Conservation (phyloP, 2,329 filamentous ascomycete species). For the Clarireedia monteithiana region DNA sequence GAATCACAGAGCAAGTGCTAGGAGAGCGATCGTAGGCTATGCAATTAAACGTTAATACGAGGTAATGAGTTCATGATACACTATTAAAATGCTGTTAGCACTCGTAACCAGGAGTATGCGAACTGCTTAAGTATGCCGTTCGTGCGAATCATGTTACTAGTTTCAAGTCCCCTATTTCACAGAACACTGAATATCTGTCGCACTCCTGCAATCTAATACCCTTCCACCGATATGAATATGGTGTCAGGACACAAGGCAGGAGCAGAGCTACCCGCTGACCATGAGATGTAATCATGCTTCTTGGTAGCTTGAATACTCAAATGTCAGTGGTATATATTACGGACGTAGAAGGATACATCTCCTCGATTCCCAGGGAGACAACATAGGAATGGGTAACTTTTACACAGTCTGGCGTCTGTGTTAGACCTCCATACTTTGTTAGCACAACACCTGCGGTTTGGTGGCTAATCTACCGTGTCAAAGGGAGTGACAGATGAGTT, state of each 20-base stretch:
- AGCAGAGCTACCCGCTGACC: slow-evolving; percentile 44
- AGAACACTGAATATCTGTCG: not conserved
- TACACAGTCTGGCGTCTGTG: not conserved
- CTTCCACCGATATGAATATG: slow-evolving; percentile 44
- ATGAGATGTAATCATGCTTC: slow-evolving; percentile 30
- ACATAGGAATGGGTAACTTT: not conserved
- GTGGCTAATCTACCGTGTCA: too few species aligned
- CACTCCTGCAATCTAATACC: slow-evolving; percentile 66
- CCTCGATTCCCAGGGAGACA: not conserved
- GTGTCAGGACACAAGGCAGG: slow-evolving; percentile 63
- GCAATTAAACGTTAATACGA: not conserved
- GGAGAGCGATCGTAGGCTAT: slow-evolving; percentile 28
- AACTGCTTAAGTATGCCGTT: not conserved
- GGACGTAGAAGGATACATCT: not conserved
- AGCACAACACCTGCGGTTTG: too few species aligned
- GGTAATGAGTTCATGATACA: not conserved
- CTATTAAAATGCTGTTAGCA: not conserved
- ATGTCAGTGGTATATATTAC: slow-evolving; percentile 13
- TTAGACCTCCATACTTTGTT: too few species aligned
- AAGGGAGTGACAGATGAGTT: too few species aligned
- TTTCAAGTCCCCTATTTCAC: not conserved
- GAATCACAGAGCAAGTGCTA: slow-evolving; percentile 53
- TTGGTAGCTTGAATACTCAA: slow-evolving; percentile 20
- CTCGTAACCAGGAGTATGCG: not conserved
- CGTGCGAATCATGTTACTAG: not conserved